Evolutionary conservation across 2,329 filamentous ascomycete species (phyloP).

Genomic region (Pseudocercospora fijiensis): DNA sequence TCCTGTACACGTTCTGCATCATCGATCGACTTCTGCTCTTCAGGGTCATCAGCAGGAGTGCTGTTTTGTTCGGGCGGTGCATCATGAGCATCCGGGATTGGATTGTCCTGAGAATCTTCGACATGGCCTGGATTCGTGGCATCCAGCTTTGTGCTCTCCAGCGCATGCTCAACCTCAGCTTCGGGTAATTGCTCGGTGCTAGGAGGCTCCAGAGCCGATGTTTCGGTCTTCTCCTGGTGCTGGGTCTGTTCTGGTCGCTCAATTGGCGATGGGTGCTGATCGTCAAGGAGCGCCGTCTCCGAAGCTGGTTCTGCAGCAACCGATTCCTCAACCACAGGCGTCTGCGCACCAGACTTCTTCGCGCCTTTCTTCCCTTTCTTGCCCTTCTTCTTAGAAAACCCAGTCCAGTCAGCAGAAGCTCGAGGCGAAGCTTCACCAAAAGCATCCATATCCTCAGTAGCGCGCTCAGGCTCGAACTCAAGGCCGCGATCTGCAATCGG

Average conservation of each 20-base stretch:
- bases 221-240: not conserved
- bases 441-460: slow-evolving; percentile 22
- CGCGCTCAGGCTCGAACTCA: slow-evolving; percentile 21
- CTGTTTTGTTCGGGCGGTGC: not conserved
- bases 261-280: not conserved
- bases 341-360: slow-evolving; percentile 7
- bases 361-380: slow-evolving; percentile 25
- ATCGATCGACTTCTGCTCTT: not conserved
- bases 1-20: not conserved
- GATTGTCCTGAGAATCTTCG: not conserved
- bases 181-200: not conserved
- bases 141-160: not conserved
- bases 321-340: not conserved
- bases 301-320: not conserved
- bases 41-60: not conserved
- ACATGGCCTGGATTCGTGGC: too few relatives aligned
- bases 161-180: not conserved
- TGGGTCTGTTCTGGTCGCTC: not conserved
- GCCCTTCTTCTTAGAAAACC: slow-evolving; percentile 22
- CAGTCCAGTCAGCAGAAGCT: slow-evolving; percentile 16
- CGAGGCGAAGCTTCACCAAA: slow-evolving; percentile 16
- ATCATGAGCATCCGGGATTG: not conserved
- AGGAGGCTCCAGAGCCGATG: not conserved
- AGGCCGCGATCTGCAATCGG: slow-evolving; percentile 16
- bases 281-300: not conserved